Evolutionary conservation across 2,329 filamentous ascomycete species (phyloP).

Genomic region (Arthroderma sp.): DNA sequence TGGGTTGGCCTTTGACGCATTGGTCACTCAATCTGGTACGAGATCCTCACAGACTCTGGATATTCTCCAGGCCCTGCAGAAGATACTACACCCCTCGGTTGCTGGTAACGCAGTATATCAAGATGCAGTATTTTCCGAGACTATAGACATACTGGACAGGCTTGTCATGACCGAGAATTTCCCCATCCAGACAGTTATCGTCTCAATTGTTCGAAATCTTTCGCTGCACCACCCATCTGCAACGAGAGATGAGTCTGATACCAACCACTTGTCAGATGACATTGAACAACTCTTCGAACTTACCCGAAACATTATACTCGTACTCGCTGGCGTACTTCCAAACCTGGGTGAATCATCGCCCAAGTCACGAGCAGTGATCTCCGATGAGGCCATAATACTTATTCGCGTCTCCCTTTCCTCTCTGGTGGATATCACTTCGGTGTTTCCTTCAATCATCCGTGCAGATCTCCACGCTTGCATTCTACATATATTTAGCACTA

Average conservation of each 20-base stretch:
- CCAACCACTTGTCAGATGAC: slow-evolving; percentile 80
- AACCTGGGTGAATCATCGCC: slow-evolving; percentile 46
- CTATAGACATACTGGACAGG: slow-evolving; percentile 87
- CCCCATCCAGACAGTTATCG: slow-evolving; percentile 80
- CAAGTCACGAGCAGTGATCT: slow-evolving; percentile 60
- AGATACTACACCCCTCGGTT: slow-evolving; percentile 86
- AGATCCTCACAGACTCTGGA: slow-evolving; percentile 67
- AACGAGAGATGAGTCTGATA: slow-evolving; percentile 49
- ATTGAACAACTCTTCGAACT: slow-evolving; percentile 97
- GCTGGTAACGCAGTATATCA: slow-evolving; percentile 95
- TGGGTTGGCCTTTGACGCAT: slow-evolving; percentile 87
- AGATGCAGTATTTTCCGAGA: slow-evolving; percentile 90
- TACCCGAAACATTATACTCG: slow-evolving; percentile 88
- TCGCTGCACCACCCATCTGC: slow-evolving; percentile 88
- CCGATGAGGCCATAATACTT: slow-evolving; percentile 72
- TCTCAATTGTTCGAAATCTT: slow-evolving; percentile 81
- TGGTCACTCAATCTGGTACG: slow-evolving; percentile 61
- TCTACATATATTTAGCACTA: slow-evolving; percentile 89
- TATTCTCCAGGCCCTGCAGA: slow-evolving; percentile 82
- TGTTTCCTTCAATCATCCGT: slow-evolving; percentile 93
- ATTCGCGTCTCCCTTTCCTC: slow-evolving; percentile 71
- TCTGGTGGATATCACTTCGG: slow-evolving; percentile 83
- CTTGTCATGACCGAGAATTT: slow-evolving; percentile 83
- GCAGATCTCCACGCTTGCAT: slow-evolving; percentile 94
- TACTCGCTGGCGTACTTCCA: slow-evolving; percentile 75